Evolutionary conservation across 2,329 filamentous ascomycete species (phyloP).

Genomic region (Periglandula ipomoeae): DNA sequence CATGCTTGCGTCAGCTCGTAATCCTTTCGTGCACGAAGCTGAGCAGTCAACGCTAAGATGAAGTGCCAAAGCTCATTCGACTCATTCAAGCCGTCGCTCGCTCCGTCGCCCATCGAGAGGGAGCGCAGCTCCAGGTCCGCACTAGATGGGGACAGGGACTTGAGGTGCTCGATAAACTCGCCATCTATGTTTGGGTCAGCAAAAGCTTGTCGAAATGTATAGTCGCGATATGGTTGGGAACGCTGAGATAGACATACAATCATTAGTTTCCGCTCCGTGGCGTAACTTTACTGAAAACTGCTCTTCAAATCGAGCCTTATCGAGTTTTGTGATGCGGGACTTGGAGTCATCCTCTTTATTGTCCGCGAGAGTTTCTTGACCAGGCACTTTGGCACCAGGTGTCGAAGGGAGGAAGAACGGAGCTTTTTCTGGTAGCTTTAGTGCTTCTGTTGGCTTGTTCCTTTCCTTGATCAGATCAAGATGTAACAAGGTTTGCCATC

Average conservation of each 20-base stretch:
- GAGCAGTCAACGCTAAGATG: constrained; percentile 66
- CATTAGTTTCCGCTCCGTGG: constrained; percentile 40
- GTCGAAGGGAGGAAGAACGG: constrained; percentile 86
- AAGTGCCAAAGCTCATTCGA: constrained; percentile 71
- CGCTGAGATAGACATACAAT: constrained; percentile 42
- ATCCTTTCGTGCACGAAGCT: constrained; percentile 61
- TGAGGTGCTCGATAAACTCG: constrained; percentile 67
- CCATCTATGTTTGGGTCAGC: constrained; percentile 36
- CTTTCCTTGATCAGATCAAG: constrained; percentile 86
- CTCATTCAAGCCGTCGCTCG: constrained; percentile 21
- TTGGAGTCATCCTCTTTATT: constrained; percentile 34
- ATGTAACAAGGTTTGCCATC: constrained; percentile 91
- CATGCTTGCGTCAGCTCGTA: constrained; percentile 94
- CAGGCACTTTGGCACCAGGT: constrained; percentile 33
- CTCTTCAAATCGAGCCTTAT: constrained; percentile 47
- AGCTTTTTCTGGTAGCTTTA: constrained; percentile 85
- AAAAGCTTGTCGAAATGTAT: not conserved
- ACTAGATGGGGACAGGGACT: constrained; percentile 70
- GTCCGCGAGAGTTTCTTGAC: constrained; percentile 20
- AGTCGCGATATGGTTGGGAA: constrained; percentile 8
- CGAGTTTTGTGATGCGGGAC: constrained; percentile 62
- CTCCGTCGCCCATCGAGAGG: constrained; percentile 41
- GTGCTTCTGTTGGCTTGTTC: constrained; percentile 88
- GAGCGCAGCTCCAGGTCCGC: constrained; percentile 89
- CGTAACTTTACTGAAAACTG: constrained; percentile 49